Evolutionary conservation across 2,329 filamentous ascomycete species (phyloP).

Genomic region (Didymella glomerata): DNA sequence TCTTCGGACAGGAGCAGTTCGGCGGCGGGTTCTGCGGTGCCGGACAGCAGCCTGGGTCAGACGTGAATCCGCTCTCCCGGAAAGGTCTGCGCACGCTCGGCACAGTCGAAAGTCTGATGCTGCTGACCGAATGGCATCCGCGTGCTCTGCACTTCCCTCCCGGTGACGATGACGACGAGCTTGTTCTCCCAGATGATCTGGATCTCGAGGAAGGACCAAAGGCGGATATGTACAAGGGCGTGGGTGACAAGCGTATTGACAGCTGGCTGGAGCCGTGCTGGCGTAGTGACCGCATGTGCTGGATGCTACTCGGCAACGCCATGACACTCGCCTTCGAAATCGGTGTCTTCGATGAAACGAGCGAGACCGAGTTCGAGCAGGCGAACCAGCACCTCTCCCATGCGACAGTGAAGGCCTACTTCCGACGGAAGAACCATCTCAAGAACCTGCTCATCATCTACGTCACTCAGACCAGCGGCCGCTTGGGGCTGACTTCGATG

Average conservation of each 20-base stretch:
- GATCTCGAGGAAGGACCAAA: conserved; percentile 55
- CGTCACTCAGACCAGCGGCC: conserved; percentile 89
- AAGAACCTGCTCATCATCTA: conserved; percentile 90
- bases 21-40: conserved; percentile 85
- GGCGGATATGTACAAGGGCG: conserved; percentile 60
- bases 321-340: conserved; percentile 92
- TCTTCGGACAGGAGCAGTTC: conserved; percentile 97
- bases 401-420: conserved; percentile 75
- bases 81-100: conserved; percentile 85
- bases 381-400: conserved; percentile 51
- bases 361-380: conserved; percentile 67
- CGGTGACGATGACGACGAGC: conserved; percentile 70
- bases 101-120: conserved; percentile 91
- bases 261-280: conserved; percentile 97
- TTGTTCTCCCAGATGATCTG: conserved; percentile 75
- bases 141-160: conserved; percentile 91
- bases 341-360: conserved; percentile 92
- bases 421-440: conserved; percentile 80
- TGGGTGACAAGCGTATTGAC: conserved; percentile 85
- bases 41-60: conserved; percentile 71
- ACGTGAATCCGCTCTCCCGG: conserved; percentile 65
- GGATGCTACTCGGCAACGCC: conserved; percentile 94
- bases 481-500: conserved; percentile 93
- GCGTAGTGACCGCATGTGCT: conserved; percentile 91
- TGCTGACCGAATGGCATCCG: conserved; percentile 97